A percentile compares a stretch with the other conserved stretches of the same genome.
phyloP scores from a whole-genome alignment of 805 yeast species.

The Scheffersomyces ergatensis region DNA sequence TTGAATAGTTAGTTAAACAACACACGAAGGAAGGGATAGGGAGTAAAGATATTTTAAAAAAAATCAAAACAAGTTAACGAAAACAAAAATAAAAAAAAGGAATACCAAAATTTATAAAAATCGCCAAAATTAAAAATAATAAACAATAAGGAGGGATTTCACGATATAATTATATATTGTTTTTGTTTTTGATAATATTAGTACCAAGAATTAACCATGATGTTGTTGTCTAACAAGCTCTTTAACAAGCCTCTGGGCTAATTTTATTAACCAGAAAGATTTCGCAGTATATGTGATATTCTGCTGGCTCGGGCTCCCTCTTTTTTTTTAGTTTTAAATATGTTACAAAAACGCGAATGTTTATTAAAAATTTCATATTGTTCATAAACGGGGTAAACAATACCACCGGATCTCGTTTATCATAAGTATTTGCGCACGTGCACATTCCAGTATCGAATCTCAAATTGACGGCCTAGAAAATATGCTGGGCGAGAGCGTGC shows the following conservation, averaged over 20 bases:
- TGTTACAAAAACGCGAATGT: slow-evolving; percentile 1
- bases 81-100: background rate
- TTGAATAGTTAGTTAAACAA: background rate
- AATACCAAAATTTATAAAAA: background rate
- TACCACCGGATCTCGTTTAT: too few species aligned
- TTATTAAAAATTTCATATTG: too few species aligned
- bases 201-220: too few species aligned
- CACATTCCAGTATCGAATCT: too few species aligned
- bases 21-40: background rate
- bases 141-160: background rate
- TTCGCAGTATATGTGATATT: background rate
- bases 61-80: background rate
- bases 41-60: background rate
- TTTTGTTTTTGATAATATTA: background rate
- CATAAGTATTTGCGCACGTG: background rate
- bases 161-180: background rate
- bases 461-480: too few species aligned
- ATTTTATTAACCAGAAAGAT: background rate
- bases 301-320: too few species aligned
- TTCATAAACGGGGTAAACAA: too few species aligned
- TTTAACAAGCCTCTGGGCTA: too few species aligned
- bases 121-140: background rate
- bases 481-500: too few species aligned
- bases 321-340: too few species aligned
- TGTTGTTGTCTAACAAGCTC: too few species aligned